Base-by-base conservation (phyloP, 176 grass and related monocot genomes). In the Carex parvula region DNA sequence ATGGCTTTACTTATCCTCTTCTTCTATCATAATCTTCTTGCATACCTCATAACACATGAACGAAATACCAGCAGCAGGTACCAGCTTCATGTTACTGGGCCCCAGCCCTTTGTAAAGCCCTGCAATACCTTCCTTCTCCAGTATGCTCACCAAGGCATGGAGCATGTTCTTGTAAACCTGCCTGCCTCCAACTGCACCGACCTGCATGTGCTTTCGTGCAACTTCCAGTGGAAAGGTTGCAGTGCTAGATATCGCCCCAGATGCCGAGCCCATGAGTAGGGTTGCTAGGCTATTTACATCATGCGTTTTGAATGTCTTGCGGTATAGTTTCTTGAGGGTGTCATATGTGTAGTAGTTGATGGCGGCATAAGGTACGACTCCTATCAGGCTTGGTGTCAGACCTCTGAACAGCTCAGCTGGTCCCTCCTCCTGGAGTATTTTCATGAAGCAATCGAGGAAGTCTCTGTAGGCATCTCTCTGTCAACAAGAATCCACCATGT, bases 211-310 rank as follows among this genome's bases (percentile, higher is more conserved):
- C 85, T 97, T 97, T 8, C 92, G 80, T 8, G 92, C 90, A 81
- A 97, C 94, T 83, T 97, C 94, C 3, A 97, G 92, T n/a, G 94
- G 94, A 88, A 97, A 97, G 3, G 94, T 97, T 15, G 90, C 90
- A 16, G 88, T 84, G 90, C 90, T 97, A 6, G 94, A 93, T 60
- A 97, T 97, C 21, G 92, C 88, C 24, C 90, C 92, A 10, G 94
- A 86, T 46, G 83, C 88, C 1, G 92, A 92, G 7, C 94, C 94
- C 10, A 97, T 92, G 21, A 94, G 80, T 60, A 97, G 87, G 52
- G 90, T 94, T 46, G 88, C 87, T 32, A 80, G 32, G 33, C 64
- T 64, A 12, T 86, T 83, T 58, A 94, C 85, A 61, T 94, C 88
- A 3, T 87, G 64, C 6, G 70, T 35, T 30, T 92, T 83, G 6